These are phyloP conservation scores for Wallacemonas collosoma DNA, from an alignment of 208 protist species.

Conservation along the genomic window DNA sequence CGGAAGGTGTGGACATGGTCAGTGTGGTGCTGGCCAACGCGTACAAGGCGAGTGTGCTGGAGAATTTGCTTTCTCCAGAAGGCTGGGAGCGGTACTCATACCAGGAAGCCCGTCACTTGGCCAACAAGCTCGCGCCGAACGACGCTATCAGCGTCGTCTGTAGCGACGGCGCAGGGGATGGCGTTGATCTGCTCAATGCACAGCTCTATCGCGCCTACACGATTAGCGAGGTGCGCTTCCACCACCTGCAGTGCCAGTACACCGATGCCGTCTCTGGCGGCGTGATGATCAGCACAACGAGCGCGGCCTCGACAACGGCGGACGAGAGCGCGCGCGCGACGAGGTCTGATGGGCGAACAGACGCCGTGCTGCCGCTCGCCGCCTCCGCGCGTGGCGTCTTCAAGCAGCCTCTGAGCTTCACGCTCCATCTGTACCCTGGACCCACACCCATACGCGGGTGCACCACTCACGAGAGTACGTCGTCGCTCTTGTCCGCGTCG, in stretches of 20 bases:
- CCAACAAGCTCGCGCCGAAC: constrained; percentile 23
- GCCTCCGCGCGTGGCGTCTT: background rate
- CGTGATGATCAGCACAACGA: background rate
- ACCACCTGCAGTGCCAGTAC: constrained; percentile 15
- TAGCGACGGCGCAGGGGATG: background rate
- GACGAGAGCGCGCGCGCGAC: too few species aligned
- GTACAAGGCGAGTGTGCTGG: constrained; percentile 73
- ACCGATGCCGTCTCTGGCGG: background rate
- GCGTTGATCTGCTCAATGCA: constrained; percentile 4
- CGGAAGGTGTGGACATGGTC: constrained; percentile 39
- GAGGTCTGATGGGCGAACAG: too few species aligned
- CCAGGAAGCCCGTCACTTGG: constrained; percentile 33
- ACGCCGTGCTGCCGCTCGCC: background rate
- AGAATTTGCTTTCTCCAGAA: constrained; percentile 43
- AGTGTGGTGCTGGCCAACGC: constrained; percentile 67
- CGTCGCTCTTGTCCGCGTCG: background rate
- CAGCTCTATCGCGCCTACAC: constrained; percentile 13
- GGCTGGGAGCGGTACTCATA: constrained; percentile 51
- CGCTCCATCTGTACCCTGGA: constrained; percentile 12
- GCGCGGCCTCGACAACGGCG: background rate
- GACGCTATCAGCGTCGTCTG: background rate
- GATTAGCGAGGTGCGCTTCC: background rate
- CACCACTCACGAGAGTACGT: constrained; percentile 2
- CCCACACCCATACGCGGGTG: background rate
- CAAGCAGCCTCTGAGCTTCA: constrained; percentile 2